A percentile compares a stretch with the other conserved stretches of the same genome.
These are phyloP conservation scores for Diaporthe sp. DNA, from an alignment of 2,329 filamentous ascomycete genomes.

Conservation along the genomic window DNA sequence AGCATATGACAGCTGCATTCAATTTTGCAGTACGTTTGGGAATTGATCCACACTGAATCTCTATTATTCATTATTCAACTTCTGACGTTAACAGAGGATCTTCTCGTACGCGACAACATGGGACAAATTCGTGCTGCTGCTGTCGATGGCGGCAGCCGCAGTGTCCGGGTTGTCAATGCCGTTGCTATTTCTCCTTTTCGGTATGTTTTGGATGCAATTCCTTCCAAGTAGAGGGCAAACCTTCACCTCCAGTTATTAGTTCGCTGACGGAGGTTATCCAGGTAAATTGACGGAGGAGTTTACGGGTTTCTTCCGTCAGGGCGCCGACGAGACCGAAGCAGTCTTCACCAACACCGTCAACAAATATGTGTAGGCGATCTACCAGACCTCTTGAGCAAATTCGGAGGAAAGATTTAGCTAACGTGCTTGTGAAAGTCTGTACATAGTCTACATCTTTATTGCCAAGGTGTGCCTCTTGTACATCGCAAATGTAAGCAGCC, in stretches of 20 bases:
- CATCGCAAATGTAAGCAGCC: conserved; percentile 45
- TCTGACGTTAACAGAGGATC: conserved; percentile 50
- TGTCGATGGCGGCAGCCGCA: conserved; percentile 65
- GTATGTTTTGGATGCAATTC: conserved; percentile 52
- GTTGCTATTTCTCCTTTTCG: conserved; percentile 72
- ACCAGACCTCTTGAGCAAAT: too few relatives aligned
- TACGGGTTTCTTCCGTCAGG: conserved; percentile 48
- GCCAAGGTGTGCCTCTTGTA: conserved; percentile 75
- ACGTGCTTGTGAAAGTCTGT: conserved; percentile 64
- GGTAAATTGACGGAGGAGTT: conserved; percentile 51
- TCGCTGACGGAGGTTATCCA: conserved; percentile 5
- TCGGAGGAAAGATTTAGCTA: neutral
- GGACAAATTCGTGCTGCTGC: conserved; percentile 63
- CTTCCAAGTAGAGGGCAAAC: rapidly evolving
- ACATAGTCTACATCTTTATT: conserved; percentile 79
- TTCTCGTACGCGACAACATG: conserved; percentile 67
- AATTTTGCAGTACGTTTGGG: neutral
- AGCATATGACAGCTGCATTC: conserved; percentile 17
- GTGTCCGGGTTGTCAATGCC: conserved; percentile 70
- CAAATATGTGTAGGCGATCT: conserved; percentile 46
- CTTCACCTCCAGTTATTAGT: neutral
- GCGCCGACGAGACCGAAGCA: conserved; percentile 45
- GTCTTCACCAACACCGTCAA: conserved; percentile 48
- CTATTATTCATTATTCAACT: rapidly evolving
- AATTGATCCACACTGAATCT: too few relatives aligned